Evolutionary conservation across 1,139 yeast genomes (phyloP).

Genomic region (Scheffersomyces cryptocercus): DNA sequence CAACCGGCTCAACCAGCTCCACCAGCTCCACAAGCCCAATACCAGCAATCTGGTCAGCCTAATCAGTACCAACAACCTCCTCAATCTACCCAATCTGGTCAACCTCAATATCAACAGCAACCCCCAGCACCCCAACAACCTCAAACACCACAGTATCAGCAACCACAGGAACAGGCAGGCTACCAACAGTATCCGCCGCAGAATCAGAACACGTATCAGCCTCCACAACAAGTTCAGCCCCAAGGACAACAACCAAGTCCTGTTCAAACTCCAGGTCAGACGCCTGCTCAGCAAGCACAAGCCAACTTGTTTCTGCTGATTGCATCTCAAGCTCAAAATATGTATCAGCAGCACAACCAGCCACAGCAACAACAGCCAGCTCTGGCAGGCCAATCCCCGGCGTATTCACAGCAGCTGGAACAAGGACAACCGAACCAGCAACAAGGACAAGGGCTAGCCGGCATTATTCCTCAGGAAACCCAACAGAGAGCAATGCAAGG

Average conservation of each 20-base stretch:
- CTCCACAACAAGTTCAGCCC: background rate
- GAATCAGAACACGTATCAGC: background rate
- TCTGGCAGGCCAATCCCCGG: background rate
- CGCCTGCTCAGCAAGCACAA: background rate
- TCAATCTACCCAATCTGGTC: background rate
- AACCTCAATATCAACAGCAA: background rate
- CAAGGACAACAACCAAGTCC: background rate
- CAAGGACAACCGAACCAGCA: background rate
- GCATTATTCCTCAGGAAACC: background rate
- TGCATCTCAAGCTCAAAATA: background rate
- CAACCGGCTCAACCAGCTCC: background rate
- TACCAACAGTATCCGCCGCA: no score
- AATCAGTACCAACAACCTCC: slow-evolving; percentile 5
- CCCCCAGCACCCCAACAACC: background rate
- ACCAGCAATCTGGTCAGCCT: background rate
- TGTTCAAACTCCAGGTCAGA: background rate
- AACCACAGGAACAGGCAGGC: no score
- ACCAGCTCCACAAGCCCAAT: no score
- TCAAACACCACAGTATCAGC: no score
- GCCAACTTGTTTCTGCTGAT: no score
- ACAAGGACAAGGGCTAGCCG: background rate
- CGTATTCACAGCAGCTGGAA: background rate
- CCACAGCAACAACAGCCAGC: background rate
- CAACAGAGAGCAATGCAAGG: slow-evolving; percentile 1
- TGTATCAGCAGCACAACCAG: background rate